These are phyloP conservation scores for Plasmodium ovale DNA, from an alignment of 169 alveolate genomes.

Conservation along the genomic window DNA sequence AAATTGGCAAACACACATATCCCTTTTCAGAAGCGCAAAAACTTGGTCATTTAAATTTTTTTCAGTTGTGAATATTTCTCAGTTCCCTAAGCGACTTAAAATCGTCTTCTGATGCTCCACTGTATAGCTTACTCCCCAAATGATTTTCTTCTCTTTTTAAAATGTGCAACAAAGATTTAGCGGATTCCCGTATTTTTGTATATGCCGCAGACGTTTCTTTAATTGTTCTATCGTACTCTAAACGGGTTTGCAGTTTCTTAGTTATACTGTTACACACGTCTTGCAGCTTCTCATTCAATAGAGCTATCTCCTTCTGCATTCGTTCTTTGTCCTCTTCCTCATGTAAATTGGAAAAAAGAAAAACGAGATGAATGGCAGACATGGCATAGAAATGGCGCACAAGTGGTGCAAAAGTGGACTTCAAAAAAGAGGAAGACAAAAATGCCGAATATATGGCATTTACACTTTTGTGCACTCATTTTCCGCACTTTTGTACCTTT, in stretches of 20 bases:
- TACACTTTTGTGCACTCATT: not conserved
- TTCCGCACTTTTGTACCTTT: constrained; percentile 43
- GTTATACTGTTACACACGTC: constrained; percentile 85
- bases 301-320: constrained; percentile 86
- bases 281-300: constrained; percentile 83
- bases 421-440: not conserved
- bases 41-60: too few relatives aligned
- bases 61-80: constrained; percentile 32
- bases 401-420: not conserved
- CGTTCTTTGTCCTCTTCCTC: constrained; percentile 88
- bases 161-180: constrained; percentile 91
- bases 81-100: constrained; percentile 51
- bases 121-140: constrained; percentile 81
- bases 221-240: constrained; percentile 91
- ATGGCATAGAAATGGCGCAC: not conserved
- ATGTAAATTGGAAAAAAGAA: constrained; percentile 76
- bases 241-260: constrained; percentile 87
- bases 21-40: not conserved
- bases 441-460: not conserved
- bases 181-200: constrained; percentile 90
- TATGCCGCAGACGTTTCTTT: constrained; percentile 92
- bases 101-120: constrained; percentile 69
- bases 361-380: not conserved
- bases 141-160: constrained; percentile 87
- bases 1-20: too few relatives aligned